Base-by-base conservation (phyloP, 345 rosid genomes). In the Balakata baccata region DNA sequence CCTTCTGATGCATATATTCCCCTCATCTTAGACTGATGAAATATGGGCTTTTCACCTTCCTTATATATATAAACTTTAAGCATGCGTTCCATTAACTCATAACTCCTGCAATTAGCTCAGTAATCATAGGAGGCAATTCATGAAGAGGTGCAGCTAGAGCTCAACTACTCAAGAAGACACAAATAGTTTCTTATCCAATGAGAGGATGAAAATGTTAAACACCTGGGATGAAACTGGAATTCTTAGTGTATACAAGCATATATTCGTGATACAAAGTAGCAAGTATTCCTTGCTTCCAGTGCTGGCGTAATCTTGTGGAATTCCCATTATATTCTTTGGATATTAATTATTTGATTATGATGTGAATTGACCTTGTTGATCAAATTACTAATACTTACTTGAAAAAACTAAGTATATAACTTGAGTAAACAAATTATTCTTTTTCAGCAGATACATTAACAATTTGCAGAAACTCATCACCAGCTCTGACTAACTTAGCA, bases 1-100 rank as follows among this genome's bases (percentile, higher is more conserved):
- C 97, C 98, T 84, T 92, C 97, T 5, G 97, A 90, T 11, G 97
- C 94, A 76, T 92, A 94, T 54, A 90, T 90, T 63, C 96, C 98
- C 74, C 94, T 86, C 85, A 79, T 81, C 71, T 49, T 77, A 54
- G 97, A 84, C 61, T 78, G 86, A 79, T 90, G 98, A 74, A 94
- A 92, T 81, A 89, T 79, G 8, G 97, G 96, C 76, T 88, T 94
- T 67, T 57, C 85, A 66, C 97, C 98, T 86, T 94, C 97, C 68
- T 84, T 88, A 71, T 92, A 94, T 43, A 88, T 76, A 80, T 87
- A 94, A 60, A 94, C 89, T 83, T 77, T 94, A 57, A 94, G 92
- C 50, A 75, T 75, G 73, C 77, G 80, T 81, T 89, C 96, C 97
- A 92, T 94, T 81, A 90, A 70, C 74, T 90, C 84, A 43, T 92